These are phyloP conservation scores for Carex sylvatica DNA, from an alignment of 202 grass and related monocot species.

Conservation along the genomic window DNA sequence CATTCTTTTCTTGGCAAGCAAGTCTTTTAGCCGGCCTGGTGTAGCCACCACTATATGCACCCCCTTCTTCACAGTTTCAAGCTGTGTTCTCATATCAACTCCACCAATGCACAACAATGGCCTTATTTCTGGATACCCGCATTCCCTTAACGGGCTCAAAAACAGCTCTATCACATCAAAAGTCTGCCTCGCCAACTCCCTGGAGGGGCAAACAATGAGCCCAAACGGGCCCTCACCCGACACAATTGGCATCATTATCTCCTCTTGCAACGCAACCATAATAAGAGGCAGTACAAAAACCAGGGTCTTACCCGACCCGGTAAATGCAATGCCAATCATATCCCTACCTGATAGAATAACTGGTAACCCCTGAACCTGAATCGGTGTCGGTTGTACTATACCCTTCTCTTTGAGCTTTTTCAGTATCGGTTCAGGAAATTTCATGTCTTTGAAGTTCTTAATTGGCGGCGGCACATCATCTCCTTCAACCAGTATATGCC, in stretches of 20 bases:
- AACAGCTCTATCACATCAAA: constrained; percentile 88
- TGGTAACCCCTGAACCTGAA: constrained; percentile 87
- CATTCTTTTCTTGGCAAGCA: constrained; percentile 95
- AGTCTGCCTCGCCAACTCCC: constrained; percentile 88
- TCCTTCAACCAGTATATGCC: constrained; percentile 80
- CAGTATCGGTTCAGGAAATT: constrained; percentile 61
- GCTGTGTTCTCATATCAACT: constrained; percentile 67
- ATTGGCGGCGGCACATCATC: constrained; percentile 68
- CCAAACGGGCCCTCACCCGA: constrained; percentile 45
- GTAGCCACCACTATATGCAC: constrained; percentile 94
- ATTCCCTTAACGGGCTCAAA: constrained; percentile 37
- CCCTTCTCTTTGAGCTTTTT: constrained; percentile 66
- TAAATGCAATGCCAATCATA: constrained; percentile 93
- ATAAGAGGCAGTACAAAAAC: constrained; percentile 90
- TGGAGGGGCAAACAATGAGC: constrained; percentile 62
- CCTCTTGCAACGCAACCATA: constrained; percentile 74
- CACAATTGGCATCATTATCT: constrained; percentile 71
- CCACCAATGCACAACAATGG: constrained; percentile 82
- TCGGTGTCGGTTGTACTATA: constrained; percentile 82
- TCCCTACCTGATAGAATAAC: constrained; percentile 74
- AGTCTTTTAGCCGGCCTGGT: constrained; percentile 79
- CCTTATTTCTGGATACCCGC: constrained; percentile 63
- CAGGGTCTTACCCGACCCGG: constrained; percentile 75
- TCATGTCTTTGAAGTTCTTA: constrained; percentile 68
- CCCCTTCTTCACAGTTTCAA: constrained; percentile 82